Base-by-base conservation (phyloP, 306 rosid genomes). In the Castanea sativa region DNA sequence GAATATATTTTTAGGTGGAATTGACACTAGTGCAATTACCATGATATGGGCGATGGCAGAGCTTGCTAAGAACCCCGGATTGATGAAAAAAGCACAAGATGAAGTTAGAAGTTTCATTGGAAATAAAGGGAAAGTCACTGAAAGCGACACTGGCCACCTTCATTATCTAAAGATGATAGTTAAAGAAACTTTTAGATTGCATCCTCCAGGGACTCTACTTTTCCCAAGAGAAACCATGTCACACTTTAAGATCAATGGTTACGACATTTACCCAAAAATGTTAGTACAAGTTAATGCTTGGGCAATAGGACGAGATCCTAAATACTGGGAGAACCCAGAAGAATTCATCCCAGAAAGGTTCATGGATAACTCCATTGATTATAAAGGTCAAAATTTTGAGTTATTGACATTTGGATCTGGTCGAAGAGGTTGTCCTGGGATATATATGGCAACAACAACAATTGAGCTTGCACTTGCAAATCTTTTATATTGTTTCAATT, bases 311-410 rank as follows among this genome's bases (percentile, higher is more conserved):
- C 69, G 81, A 41, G 91, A 87, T 41, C 87, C 87, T 2, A 7
- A 21, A 3, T 67, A 6, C 56, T 86, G 85, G 90, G 78, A 63
- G n/a, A 25, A 79, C 14, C 90, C 90, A 19, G 78, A 84, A 11
- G 88, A 87, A 56, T 88, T 88, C 78, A 27, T 56, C 45, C 92
- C 91, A 6, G 87, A 88, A 72, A 82, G 92, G 71, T 91, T 88
- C 58, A 2, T 20, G 2, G 85, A 75, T 5, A 69, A 81, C 41
- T 29, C 70, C 0, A 38, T 83, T 4, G 89, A 90, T 69, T 85
- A 29, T 21, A 85, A 69, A 80, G 87, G 92, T 2, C 88, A 85
- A 4, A 58, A 87, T 29, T 83, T 58, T 9, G 87, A 87, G 80
- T 41, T 69, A 4, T 73, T 91, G 79, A 84, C 92, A 1, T 88